Percentiles rank a stretch among this genome's conserved stretches.
phyloP scores from a whole-genome alignment of 116 monocot genomes.

The Phalaenopsis hybrid region DNA sequence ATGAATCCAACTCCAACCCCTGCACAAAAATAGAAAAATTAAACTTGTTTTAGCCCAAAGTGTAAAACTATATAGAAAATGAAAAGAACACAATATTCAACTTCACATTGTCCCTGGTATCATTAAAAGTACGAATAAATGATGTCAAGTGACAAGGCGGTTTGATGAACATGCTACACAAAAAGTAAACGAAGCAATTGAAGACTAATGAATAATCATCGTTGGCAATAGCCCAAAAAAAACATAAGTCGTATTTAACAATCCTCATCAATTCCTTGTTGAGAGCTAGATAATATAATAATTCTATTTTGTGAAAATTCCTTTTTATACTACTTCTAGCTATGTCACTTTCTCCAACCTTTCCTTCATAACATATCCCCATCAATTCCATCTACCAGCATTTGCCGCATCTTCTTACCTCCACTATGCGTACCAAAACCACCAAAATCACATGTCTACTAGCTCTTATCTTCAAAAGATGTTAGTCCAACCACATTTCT shows the following conservation, averaged over 20 bases:
- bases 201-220: neutral
- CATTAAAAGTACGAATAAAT: neutral
- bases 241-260: neutral
- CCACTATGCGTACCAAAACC: neutral
- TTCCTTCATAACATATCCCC: neutral
- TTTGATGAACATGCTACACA: neutral
- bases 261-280: neutral
- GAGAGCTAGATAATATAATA: neutral
- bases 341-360: neutral
- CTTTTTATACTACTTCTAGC: neutral
- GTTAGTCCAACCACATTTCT: neutral
- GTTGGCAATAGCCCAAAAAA: neutral
- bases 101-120: neutral
- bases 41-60: neutral
- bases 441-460: neutral
- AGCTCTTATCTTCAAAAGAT: neutral
- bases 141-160: neutral
- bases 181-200: neutral
- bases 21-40: constrained; percentile 22
- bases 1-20: constrained; percentile 97
- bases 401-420: neutral
- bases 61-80: neutral
- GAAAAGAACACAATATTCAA: neutral
- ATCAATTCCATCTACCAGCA: neutral
- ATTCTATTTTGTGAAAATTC: neutral